Evolutionary conservation across 2,329 filamentous ascomycete genomes (phyloP).

Genomic region (Diaporthe citri): DNA sequence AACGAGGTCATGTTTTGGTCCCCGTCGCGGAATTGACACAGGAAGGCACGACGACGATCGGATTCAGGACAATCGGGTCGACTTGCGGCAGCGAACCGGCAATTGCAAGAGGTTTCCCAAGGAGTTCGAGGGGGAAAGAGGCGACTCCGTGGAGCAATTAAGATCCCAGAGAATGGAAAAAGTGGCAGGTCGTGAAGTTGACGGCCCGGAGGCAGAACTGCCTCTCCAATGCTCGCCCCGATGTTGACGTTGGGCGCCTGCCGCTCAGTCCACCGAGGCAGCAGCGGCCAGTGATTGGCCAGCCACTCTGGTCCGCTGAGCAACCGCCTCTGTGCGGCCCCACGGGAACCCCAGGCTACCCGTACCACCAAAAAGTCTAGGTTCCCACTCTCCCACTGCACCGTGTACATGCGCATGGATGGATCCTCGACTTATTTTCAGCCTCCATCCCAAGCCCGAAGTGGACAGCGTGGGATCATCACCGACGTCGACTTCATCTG

Average conservation of each 20-base stretch:
- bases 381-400: neutral
- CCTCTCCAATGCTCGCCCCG: conserved; percentile 8
- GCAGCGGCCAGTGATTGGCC: conserved; percentile 18
- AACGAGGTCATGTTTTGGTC: conserved; percentile 26
- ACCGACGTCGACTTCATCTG: neutral
- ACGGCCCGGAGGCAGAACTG: neutral
- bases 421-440: conserved; percentile 30
- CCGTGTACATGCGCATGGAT: conserved; percentile 21
- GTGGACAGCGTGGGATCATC: conserved; percentile 26
- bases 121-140: neutral
- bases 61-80: neutral
- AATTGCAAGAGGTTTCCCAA: conserved; percentile 6
- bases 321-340: neutral
- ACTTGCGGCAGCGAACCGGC: neutral
- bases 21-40: neutral
- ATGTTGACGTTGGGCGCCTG: conserved; percentile 30
- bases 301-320: conserved; percentile 13
- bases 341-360: conserved; percentile 4
- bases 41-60: neutral
- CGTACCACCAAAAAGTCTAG: neutral
- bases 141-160: conserved; percentile 23
- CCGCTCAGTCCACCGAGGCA: conserved; percentile 13
- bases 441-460: conserved; percentile 9
- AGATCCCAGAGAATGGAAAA: conserved; percentile 13
- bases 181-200: conserved; percentile 20